These are phyloP conservation scores for Amylocystis lapponica DNA, from an alignment of 768 basidiomycete species.

Conservation along the genomic window DNA sequence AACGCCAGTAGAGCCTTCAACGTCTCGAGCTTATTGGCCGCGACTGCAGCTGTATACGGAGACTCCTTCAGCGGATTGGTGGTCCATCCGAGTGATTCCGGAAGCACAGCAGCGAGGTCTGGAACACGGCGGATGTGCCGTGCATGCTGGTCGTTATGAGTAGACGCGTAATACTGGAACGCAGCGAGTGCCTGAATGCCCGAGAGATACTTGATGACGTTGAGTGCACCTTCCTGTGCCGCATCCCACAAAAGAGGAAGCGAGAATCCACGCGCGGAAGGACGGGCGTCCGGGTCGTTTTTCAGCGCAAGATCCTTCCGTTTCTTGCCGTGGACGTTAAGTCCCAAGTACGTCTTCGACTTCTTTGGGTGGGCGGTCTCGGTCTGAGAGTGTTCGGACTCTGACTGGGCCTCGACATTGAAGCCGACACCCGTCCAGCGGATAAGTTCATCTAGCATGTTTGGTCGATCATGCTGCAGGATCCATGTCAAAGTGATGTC, in stretches of 20 bases:
- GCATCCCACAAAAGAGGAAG: slow-evolving; percentile 41
- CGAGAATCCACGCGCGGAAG: too few relatives aligned
- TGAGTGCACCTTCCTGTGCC: slow-evolving; percentile 21
- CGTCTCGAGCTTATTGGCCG: background rate
- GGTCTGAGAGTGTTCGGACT: too few relatives aligned
- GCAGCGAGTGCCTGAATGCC: slow-evolving; percentile 21
- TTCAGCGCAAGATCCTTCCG: slow-evolving; percentile 47
- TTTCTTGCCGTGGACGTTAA: slow-evolving; percentile 60
- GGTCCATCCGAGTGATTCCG: slow-evolving; percentile 47
- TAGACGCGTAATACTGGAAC: slow-evolving; percentile 43
- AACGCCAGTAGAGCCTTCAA: too few relatives aligned
- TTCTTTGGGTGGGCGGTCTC: slow-evolving; percentile 27
- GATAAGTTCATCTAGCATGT: slow-evolving; percentile 49
- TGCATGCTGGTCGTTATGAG: slow-evolving; percentile 37
- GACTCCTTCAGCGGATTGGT: slow-evolving; percentile 45
- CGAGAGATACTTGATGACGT: slow-evolving; percentile 34
- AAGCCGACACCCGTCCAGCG: slow-evolving; percentile 40
- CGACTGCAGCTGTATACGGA: slow-evolving; percentile 38
- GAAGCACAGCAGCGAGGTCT: slow-evolving; percentile 37
- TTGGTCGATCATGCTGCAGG: background rate
- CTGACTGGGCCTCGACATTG: too few relatives aligned
- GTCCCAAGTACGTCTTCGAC: slow-evolving; percentile 47
- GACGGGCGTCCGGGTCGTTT: too few relatives aligned
- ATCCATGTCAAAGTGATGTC: background rate
- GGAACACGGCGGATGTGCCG: slow-evolving; percentile 34